These are phyloP conservation scores for Beauveria pseudobassiana DNA, from an alignment of 2,329 filamentous ascomycete species.

Conservation along the genomic window DNA sequence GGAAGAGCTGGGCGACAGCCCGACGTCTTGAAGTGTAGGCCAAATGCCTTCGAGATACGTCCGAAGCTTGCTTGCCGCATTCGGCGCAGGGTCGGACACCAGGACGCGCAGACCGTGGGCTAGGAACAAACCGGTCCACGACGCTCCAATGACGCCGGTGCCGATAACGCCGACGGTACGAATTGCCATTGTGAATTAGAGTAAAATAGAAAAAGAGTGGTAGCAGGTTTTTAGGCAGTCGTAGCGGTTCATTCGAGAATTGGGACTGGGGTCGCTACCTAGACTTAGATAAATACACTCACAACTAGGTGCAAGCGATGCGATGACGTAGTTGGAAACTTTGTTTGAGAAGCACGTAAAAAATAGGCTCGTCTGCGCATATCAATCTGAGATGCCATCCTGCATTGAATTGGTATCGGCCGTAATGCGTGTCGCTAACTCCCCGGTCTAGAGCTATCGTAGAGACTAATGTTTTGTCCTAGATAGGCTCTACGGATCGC, in stretches of 20 bases:
- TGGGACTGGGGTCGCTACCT: background rate
- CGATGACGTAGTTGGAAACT: background rate
- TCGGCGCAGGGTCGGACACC: conserved; percentile 31
- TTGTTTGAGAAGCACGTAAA: background rate
- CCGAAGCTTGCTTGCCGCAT: conserved; percentile 23
- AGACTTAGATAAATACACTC: background rate
- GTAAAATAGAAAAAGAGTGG: background rate
- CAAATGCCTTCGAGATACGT: background rate
- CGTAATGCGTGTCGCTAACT: too few species aligned
- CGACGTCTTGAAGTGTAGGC: background rate
- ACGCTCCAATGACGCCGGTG: conserved; percentile 27
- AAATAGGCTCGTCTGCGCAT: too few species aligned
- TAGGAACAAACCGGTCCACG: conserved; percentile 31
- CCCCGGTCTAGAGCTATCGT: too few species aligned
- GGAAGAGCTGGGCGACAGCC: background rate
- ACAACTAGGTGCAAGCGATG: background rate
- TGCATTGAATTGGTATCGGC: too few species aligned
- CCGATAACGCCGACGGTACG: conserved; percentile 24
- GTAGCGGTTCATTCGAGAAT: background rate
- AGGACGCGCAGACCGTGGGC: conserved; percentile 27
- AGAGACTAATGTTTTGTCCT: too few species aligned
- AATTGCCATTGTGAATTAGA: conserved; percentile 8
- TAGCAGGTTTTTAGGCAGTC: background rate
- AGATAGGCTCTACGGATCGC: too few species aligned
- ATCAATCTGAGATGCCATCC: too few species aligned